Evolutionary conservation across 1,139 yeast genomes (phyloP).

Genomic region (Yamadazyma trypodendri): DNA sequence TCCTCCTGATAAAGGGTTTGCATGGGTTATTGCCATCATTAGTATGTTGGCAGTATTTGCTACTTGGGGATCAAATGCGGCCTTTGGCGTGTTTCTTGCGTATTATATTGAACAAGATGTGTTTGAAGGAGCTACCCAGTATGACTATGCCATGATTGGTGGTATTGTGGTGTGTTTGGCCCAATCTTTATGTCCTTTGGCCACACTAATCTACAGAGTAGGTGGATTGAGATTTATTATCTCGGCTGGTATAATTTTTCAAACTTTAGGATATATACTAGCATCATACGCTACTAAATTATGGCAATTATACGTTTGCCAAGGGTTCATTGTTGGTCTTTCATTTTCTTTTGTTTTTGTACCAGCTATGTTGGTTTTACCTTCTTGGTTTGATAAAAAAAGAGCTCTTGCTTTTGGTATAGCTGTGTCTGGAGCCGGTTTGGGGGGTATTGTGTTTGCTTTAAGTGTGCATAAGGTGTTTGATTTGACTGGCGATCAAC

Average conservation of each 20-base stretch:
- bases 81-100: conserved; percentile 66
- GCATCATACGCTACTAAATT: conserved; percentile 63
- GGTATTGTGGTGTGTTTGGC: conserved; percentile 63
- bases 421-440: conserved; percentile 60
- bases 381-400: conserved; percentile 61
- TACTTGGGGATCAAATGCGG: conserved; percentile 77
- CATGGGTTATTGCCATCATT: conserved; percentile 66
- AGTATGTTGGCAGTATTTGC: conserved; percentile 48
- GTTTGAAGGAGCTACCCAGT: conserved; percentile 57
- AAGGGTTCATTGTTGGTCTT: conserved; percentile 64
- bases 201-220: conserved; percentile 30
- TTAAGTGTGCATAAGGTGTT: conserved; percentile 49
- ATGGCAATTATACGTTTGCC: conserved; percentile 68
- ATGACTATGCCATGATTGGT: conserved; percentile 68
- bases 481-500: conserved; percentile 51
- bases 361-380: conserved; percentile 57
- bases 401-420: conserved; percentile 63
- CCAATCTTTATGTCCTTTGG: conserved; percentile 57
- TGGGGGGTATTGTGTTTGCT: conserved; percentile 63
- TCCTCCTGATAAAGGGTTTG: conserved; percentile 69
- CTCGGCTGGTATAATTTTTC: conserved; percentile 48
- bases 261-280: conserved; percentile 56
- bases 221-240: conserved; percentile 37
- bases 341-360: conserved; percentile 60
- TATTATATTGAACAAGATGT: conserved; percentile 46